Evolutionary conservation across 2,329 filamentous ascomycete species (phyloP).

Genomic region (Aureobasidium sp.): DNA sequence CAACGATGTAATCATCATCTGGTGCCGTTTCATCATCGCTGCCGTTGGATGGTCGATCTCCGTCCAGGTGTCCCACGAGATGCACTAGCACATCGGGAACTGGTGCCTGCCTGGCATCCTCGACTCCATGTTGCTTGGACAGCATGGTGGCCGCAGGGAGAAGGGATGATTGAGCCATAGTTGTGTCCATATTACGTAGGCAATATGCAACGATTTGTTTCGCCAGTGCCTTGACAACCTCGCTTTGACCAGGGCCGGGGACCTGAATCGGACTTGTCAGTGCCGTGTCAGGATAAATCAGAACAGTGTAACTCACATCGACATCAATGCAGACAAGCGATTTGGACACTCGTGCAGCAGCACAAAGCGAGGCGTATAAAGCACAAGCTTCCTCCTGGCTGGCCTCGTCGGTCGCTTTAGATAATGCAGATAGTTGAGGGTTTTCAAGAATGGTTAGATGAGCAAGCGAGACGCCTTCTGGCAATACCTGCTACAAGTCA

Average conservation of each 20-base stretch:
- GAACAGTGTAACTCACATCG: slow-evolving; percentile 45
- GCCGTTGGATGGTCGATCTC: slow-evolving; percentile 39
- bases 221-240: slow-evolving; percentile 83
- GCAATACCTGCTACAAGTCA: slow-evolving; percentile 50
- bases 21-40: slow-evolving; percentile 65
- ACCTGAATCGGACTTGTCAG: slow-evolving; percentile 34
- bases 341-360: slow-evolving; percentile 74
- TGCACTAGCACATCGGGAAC: slow-evolving; percentile 80
- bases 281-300: neutral
- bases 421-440: slow-evolving; percentile 60
- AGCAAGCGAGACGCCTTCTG: slow-evolving; percentile 72
- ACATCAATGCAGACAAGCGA: slow-evolving; percentile 87
- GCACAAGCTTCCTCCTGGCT: slow-evolving; percentile 90
- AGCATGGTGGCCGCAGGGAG: slow-evolving; percentile 40
- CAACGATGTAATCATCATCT: slow-evolving; percentile 92
- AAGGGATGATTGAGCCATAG: slow-evolving; percentile 55
- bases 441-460: slow-evolving; percentile 88
- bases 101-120: slow-evolving; percentile 49
- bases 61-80: slow-evolving; percentile 66
- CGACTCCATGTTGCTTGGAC: slow-evolving; percentile 38
- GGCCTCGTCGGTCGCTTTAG: slow-evolving; percentile 68
- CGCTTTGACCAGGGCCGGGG: slow-evolving; percentile 71
- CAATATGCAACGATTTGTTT: slow-evolving; percentile 95
- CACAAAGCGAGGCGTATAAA: slow-evolving; percentile 83
- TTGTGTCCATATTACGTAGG: slow-evolving; percentile 80